Evolutionary conservation across 2,329 filamentous ascomycete species (phyloP), one percentile per base, ranked within the genome.

Genomic region (Onygenales sp.): DNA sequence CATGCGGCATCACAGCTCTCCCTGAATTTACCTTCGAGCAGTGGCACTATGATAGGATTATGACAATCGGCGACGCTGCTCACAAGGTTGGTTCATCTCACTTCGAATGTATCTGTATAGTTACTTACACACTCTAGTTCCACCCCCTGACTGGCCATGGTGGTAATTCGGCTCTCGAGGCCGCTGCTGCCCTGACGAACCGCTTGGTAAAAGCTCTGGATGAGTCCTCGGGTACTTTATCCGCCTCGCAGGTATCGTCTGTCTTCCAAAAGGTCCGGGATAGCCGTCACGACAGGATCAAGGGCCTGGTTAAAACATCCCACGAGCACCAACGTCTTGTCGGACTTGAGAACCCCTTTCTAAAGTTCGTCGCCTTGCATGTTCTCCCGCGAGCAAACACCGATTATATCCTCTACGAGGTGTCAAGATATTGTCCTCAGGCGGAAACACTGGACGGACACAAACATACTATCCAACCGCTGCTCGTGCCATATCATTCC

Each of bases 21-120:
- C 64, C 71, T 45, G 70, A 74, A 55, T 68, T 67, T 38, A 64
- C 72, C 1, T 65, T 72, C n/a, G 56, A 66, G 9, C 62, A 65
- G 38, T 75, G 72, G 68, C 64, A 70, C 49, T 72, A 65, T 43
- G 63, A 66, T 9, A 60, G 73, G 8, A 66, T 72, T 2, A 62
- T 75, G 1, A 60, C 66, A 1, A 64, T 75, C 5, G 73, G 72
- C 0, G 73, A 75, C 56, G 63, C 72, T 0, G 69, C 66, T 6
- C 72, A 75, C 55, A 75, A 75, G 64, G 69, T 67, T 35, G 2
- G 44, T 7, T 47, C 11, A 36, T 6, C 32, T 47, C 32, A 8
- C 14, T 38, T 3, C 14, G 8, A 9, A 9, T 27, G 17, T 3
- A 36, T 21, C 9, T 3, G 5, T 10, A 38, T 47, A 38, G 33